phyloP scores from a whole-genome alignment of 805 yeast genomes.

The Myxozyma nipponensis region DNA sequence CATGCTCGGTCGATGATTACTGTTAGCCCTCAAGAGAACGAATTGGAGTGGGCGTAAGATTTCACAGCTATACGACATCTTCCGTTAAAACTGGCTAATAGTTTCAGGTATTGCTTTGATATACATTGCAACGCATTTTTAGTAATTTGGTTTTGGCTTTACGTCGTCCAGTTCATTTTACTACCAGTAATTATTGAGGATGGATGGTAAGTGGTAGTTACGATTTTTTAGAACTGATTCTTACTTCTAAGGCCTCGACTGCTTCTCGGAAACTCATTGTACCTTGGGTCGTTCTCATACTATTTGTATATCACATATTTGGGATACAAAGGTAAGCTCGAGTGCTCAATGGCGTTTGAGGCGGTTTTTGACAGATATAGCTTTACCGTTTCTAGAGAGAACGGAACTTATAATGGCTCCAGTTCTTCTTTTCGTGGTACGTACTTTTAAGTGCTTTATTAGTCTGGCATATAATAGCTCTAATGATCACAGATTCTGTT shows the following conservation, averaged over 20 bases:
- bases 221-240: not conserved
- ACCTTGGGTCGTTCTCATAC: constrained; percentile 67
- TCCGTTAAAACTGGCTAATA: no score
- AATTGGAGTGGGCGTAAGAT: constrained; percentile 77
- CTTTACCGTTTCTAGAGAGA: constrained; percentile 58
- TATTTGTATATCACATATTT: constrained; percentile 78
- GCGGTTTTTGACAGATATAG: constrained; percentile 7
- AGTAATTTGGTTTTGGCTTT: constrained; percentile 70
- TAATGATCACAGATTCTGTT: constrained; percentile 56
- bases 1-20: constrained; percentile 29
- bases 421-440: constrained; percentile 34
- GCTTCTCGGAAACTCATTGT: constrained; percentile 72
- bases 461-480: constrained; percentile 52
- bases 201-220: constrained; percentile 42
- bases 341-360: not conserved
- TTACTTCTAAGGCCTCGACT: constrained; percentile 44
- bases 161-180: constrained; percentile 68
- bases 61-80: no score
- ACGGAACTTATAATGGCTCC: constrained; percentile 63
- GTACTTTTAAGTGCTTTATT: constrained; percentile 37
- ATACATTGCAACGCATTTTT: constrained; percentile 89
- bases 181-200: constrained; percentile 66
- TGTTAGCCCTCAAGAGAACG: constrained; percentile 39
- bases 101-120: constrained; percentile 66
- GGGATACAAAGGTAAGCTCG: constrained; percentile 63